A percentile compares a stretch with the other conserved stretches of the same genome.
Evolutionary conservation across 441 rosid species (phyloP).

Genomic region (Populus hybrid): DNA sequence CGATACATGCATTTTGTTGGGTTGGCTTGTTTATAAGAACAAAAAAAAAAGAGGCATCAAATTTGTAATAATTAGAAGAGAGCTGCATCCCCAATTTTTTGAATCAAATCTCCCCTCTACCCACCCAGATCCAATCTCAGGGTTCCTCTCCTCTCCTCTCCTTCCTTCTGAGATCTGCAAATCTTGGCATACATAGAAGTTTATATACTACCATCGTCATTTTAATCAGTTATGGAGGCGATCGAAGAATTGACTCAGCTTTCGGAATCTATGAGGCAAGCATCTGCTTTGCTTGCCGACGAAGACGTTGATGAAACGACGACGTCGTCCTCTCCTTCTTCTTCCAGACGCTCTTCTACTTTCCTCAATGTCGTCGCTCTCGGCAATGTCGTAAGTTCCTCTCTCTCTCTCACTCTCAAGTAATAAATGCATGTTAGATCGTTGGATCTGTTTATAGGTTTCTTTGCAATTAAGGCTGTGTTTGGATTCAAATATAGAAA

Average conservation of each 20-base stretch:
- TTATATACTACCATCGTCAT: not conserved
- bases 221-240: slow-evolving; percentile 62
- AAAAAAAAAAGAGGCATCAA: not conserved
- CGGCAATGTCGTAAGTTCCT: slow-evolving; percentile 74
- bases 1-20: not conserved
- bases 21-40: too few species aligned
- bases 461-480: not conserved
- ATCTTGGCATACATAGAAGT: not conserved
- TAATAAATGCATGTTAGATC: slow-evolving; percentile 15
- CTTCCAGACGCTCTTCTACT: slow-evolving; percentile 52
- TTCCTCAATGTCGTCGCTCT: slow-evolving; percentile 78
- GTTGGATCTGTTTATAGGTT: slow-evolving; percentile 28
- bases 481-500: not conserved
- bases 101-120: not conserved
- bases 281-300: slow-evolving; percentile 74
- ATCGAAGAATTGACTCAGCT: slow-evolving; percentile 82
- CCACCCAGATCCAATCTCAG: slow-evolving; percentile 28
- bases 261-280: slow-evolving; percentile 81
- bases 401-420: not conserved
- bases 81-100: slow-evolving; percentile 1
- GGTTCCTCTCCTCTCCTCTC: slow-evolving; percentile 8
- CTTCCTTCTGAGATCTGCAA: not conserved
- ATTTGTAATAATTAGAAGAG: not conserved
- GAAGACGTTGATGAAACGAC: slow-evolving; percentile 72
- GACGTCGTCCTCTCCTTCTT: slow-evolving; percentile 38